Evolutionary conservation across 1,284 basidiomycete genomes (phyloP), one percentile per base, ranked within the genome.

Genomic region (Mrakiaceae sp.): DNA sequence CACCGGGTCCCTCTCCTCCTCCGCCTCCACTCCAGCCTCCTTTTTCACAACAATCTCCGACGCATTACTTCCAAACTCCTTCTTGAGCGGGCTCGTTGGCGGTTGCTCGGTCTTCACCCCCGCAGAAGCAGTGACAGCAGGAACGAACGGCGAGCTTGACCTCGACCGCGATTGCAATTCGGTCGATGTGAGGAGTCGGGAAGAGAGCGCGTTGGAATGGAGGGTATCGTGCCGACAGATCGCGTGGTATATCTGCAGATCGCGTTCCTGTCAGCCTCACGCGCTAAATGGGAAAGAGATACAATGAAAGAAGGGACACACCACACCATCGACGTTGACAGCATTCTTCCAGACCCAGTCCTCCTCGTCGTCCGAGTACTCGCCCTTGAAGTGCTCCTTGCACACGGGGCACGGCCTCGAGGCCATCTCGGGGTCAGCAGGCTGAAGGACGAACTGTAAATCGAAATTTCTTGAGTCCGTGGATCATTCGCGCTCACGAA

Each of bases 291-390:
- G 5, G 62, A 57, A 48, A 43, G 6, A 8, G 47, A 51, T 27
- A 8, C 11, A 58, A 39, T 67, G 66, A 59, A 66, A 54, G 58
- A 56, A 43, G 40, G 3, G 53, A 79, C 87, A 68, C 75, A 91
- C 90, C 79, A 82, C 83, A 64, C 87, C 87, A 68, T 93, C 88
- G 65, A 87, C 85, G 73, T 82, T 83, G 40, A 93, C 80, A 0
- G 94, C 92, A 73, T 98, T 97, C 71, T 82, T 83, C 91, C 93
- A 99, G 16, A 98, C 87, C 94, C 95, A 98, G 70, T 98, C 96
- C 78, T 98, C 96, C 68, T 96, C 93, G 64, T 97, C 94, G 74
- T 98, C 93, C 66, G 86, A 79, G 77, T 91, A 98, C 77, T 98
- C 95, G 69, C 87, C 85, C 79, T 91, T 90, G 76, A 98, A 83